Evolutionary conservation across 1,284 basidiomycete species (phyloP), one percentile per base, ranked within the genome.

Genomic region (Austroboletus rostrupii): DNA sequence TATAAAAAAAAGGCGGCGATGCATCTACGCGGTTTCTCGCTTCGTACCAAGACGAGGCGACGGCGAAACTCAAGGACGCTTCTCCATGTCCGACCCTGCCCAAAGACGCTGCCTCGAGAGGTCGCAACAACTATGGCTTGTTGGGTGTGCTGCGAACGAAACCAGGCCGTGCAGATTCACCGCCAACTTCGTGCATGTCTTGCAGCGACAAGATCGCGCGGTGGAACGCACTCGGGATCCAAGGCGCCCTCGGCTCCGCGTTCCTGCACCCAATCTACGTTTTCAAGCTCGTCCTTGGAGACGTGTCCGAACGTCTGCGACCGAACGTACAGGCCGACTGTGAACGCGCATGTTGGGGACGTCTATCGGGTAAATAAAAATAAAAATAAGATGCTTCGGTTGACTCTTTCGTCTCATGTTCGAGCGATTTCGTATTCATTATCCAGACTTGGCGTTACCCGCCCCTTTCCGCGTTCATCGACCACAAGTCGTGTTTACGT

Each of bases 131-230:
- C 42, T 96, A 94, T 66, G 64, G 79, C 7, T 75, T 83, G 10
- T 71, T 82, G 31, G 87, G 90, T 8, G 84, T 87, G 13, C 70
- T 96, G 37, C 83, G 93, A 26, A 95, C 93, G 2, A 97, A 96
- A 64, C 93, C 93, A 1, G 92, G 90, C 10, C 81, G 93, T 47
- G 83, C 88, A 0, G 93, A 96, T 64, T 86, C 90, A 0, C 84
- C 84, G 0, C 81, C 85, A 0, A 90, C 92, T 1, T 68, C 79
- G 1, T 91, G 79, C 56, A 89, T 95, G 81, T 89, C 89, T 0
- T 96, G 93, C 68, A 91, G 87, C 57, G 93, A 97, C 69, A 97
- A 97, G 69, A 85, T 97, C 39, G 90, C 90, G 0, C 69, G 76
- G 1, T 97, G 91, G 90, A 80, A 74, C 53, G 79, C 86, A 0